Conservation (phyloP, 2,329 filamentous ascomycete genomes). For the Neofusicoccum laricinum region DNA sequence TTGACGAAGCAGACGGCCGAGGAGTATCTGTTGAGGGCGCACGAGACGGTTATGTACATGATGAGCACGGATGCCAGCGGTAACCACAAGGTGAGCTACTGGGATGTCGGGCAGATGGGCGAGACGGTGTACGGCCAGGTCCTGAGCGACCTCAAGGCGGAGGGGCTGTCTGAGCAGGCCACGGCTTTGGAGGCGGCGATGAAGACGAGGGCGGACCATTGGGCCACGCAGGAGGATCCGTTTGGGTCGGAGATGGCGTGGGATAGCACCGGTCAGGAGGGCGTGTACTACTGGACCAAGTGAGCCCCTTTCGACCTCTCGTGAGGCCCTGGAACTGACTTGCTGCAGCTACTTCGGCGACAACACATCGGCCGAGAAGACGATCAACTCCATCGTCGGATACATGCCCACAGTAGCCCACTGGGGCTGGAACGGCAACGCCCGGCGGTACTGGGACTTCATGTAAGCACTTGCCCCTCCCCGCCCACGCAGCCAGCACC, state of each 20-base stretch:
- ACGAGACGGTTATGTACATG: constrained; percentile 47
- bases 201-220: constrained; percentile 48
- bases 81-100: constrained; percentile 34
- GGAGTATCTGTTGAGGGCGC: constrained; percentile 58
- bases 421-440: constrained; percentile 63
- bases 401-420: constrained; percentile 58
- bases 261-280: constrained; percentile 62
- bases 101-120: constrained; percentile 55
- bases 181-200: constrained; percentile 45
- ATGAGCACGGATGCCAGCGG: constrained; percentile 28
- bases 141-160: constrained; percentile 49
- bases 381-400: constrained; percentile 55
- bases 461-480: constrained; percentile 23
- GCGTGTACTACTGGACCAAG: constrained; percentile 58
- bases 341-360: constrained; percentile 47
- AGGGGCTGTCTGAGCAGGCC: constrained; percentile 43
- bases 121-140: constrained; percentile 58
- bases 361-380: constrained; percentile 46
- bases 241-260: constrained; percentile 62
- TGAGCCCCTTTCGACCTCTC: background rate
- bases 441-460: constrained; percentile 56
- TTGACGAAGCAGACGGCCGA: constrained; percentile 44
- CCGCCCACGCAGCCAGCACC: background rate
- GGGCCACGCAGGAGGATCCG: constrained; percentile 52
- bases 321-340: background rate